A percentile compares a stretch with the other conserved stretches of the same genome.
phyloP scores from a whole-genome alignment of 352 stramenopile genomes.

The Blastocystis sp. region DNA sequence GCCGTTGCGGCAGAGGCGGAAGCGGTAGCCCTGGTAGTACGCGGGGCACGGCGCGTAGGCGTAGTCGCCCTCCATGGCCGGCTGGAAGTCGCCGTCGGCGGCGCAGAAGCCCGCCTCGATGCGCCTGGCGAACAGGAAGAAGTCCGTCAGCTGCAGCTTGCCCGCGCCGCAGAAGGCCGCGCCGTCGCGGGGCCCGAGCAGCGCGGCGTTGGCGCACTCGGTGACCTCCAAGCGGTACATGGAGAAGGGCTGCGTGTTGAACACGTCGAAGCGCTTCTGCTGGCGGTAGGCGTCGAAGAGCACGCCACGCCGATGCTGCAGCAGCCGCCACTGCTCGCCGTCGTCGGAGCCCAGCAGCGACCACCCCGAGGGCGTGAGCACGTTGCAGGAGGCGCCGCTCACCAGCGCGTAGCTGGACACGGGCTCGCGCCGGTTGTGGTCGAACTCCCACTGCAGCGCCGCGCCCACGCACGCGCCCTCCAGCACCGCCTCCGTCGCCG shows the following conservation, averaged over 20 bases:
- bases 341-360: background rate
- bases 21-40: background rate
- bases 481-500: background rate
- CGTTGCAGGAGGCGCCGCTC: constrained; percentile 4
- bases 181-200: too few relatives aligned
- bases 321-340: constrained; percentile 1
- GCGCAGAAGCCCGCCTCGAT: constrained; percentile 5
- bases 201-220: background rate
- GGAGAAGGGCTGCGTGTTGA: constrained; percentile 28
- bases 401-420: background rate
- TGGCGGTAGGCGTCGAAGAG: background rate
- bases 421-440: background rate
- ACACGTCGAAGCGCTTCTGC: background rate
- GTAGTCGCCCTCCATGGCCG: constrained; percentile 21
- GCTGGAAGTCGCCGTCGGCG: constrained; percentile 5
- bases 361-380: constrained; percentile 13
- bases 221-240: constrained; percentile 26
- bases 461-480: background rate
- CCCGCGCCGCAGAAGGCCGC: background rate
- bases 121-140: constrained; percentile 27
- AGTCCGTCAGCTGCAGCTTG: constrained; percentile 47
- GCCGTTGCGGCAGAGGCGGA: constrained; percentile 20
- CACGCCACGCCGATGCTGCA: background rate
- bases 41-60: constrained; percentile 39
- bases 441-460: background rate